Evolutionary conservation across 768 basidiomycete species (phyloP).

Genomic region (Lyophyllum shimeji): DNA sequence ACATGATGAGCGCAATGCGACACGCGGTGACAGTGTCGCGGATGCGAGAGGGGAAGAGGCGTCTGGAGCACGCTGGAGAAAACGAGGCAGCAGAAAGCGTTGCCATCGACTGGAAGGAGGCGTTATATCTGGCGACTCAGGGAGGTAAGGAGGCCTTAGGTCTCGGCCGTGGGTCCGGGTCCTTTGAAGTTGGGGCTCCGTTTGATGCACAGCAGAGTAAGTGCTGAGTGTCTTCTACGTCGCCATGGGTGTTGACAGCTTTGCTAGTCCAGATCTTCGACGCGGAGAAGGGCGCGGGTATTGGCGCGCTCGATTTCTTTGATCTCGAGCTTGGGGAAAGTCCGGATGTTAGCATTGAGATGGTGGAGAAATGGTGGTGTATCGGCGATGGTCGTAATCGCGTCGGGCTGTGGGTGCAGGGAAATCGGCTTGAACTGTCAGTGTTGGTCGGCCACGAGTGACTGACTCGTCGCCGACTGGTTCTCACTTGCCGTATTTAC

Average conservation of each 20-base stretch:
- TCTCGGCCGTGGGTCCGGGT: slow-evolving; percentile 44
- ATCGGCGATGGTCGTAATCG: slow-evolving; percentile 73
- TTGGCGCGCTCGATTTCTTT: slow-evolving; percentile 74
- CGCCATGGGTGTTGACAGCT: slow-evolving; percentile 1
- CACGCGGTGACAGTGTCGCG: slow-evolving; percentile 72
- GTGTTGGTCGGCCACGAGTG: too few relatives aligned
- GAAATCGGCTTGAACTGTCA: too few relatives aligned
- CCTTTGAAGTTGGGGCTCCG: slow-evolving; percentile 58
- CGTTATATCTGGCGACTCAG: slow-evolving; percentile 76
- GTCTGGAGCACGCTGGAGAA: slow-evolving; percentile 18
- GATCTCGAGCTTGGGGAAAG: slow-evolving; percentile 31
- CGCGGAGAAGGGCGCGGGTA: slow-evolving; percentile 35
- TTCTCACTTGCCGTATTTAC: too few relatives aligned
- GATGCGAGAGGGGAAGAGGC: slow-evolving; percentile 56
- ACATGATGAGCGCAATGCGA: slow-evolving; percentile 80
- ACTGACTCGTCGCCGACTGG: too few relatives aligned
- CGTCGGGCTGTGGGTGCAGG: slow-evolving; percentile 74
- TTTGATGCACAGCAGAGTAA: slow-evolving; percentile 79
- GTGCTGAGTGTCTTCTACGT: slow-evolving; percentile 21
- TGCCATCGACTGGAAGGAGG: slow-evolving; percentile 78
- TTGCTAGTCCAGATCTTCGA: slow-evolving; percentile 49
- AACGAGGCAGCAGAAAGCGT: slow-evolving; percentile 26
- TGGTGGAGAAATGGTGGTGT: slow-evolving; percentile 92
- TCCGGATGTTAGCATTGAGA: slow-evolving; percentile 37
- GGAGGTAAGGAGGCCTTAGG: slow-evolving; percentile 76